Evolutionary conservation across 2,329 filamentous ascomycete species (phyloP).

Genomic region (Aspergillus cejpii): DNA sequence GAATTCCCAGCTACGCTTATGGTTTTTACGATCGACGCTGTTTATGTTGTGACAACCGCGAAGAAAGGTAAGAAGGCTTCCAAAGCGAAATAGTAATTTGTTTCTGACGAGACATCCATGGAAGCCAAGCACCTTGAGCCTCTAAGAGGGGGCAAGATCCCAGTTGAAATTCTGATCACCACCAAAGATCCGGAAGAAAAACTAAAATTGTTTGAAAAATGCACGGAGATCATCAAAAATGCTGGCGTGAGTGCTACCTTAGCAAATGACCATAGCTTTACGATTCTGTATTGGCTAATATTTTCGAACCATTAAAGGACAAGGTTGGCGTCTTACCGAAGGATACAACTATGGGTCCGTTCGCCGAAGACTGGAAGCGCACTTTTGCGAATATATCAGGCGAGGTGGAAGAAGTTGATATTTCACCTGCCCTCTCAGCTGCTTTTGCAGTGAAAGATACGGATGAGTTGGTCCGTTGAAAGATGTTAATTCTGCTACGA

Average conservation of each 20-base stretch:
- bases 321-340: slow-evolving; percentile 85
- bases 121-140: slow-evolving; percentile 86
- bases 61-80: slow-evolving; percentile 88
- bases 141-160: slow-evolving; percentile 84
- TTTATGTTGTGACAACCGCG: slow-evolving; percentile 89
- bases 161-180: slow-evolving; percentile 83
- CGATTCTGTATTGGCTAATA: background rate
- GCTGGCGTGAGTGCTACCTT: slow-evolving; percentile 62
- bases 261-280: background rate
- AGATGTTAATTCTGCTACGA: background rate
- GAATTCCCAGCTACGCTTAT: slow-evolving; percentile 96
- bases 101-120: slow-evolving; percentile 2
- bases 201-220: slow-evolving; percentile 78
- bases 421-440: slow-evolving; percentile 66
- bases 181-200: slow-evolving; percentile 90
- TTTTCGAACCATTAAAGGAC: slow-evolving; percentile 44
- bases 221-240: slow-evolving; percentile 77
- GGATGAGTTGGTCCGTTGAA: slow-evolving; percentile 62
- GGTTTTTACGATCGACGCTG: slow-evolving; percentile 76
- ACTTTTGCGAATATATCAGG: slow-evolving; percentile 69
- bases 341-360: slow-evolving; percentile 76
- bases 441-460: slow-evolving; percentile 94
- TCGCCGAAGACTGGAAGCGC: slow-evolving; percentile 95
- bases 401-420: slow-evolving; percentile 82
- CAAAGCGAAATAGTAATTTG: no score